Percentiles rank a stretch among this genome's conserved stretches.
Conservation (phyloP, 106 monocot species). For the Dioscorea dumetorum region DNA sequence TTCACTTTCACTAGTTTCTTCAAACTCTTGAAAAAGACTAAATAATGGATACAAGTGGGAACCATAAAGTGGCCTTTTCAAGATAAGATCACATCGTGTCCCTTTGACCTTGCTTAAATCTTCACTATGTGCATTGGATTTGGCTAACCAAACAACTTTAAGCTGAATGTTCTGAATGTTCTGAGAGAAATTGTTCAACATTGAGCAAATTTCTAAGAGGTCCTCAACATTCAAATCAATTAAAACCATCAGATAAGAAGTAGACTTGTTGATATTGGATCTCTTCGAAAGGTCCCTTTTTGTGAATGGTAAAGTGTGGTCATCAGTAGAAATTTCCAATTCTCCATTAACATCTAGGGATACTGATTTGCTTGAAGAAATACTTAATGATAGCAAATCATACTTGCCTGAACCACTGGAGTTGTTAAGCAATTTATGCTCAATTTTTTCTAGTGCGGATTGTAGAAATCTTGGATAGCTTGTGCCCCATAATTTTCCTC, state of each 20-base stretch:
- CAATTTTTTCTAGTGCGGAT: constrained; percentile 32
- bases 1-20: constrained; percentile 16
- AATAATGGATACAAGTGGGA: constrained; percentile 53
- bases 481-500: constrained; percentile 35
- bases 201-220: constrained; percentile 16
- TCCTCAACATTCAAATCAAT: constrained; percentile 37
- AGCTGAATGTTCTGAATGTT: constrained; percentile 11
- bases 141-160: constrained; percentile 53
- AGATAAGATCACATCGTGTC: constrained; percentile 32
- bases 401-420: constrained; percentile 4
- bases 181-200: constrained; percentile 18
- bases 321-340: background rate
- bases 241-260: constrained; percentile 28
- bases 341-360: constrained; percentile 1
- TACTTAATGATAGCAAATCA: constrained; percentile 1
- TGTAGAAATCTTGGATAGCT: constrained; percentile 24
- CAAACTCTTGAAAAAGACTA: constrained; percentile 37
- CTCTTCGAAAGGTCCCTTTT: constrained; percentile 6
- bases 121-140: constrained; percentile 21
- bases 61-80: constrained; percentile 75
- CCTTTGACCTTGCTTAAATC: constrained; percentile 18
- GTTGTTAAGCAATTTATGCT: background rate
- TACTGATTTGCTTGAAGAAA: background rate
- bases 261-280: constrained; percentile 1
- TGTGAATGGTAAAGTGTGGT: constrained; percentile 12